phyloP scores from a whole-genome alignment of 495 filamentous ascomycete genomes.

The Sporormia fimetaria region DNA sequence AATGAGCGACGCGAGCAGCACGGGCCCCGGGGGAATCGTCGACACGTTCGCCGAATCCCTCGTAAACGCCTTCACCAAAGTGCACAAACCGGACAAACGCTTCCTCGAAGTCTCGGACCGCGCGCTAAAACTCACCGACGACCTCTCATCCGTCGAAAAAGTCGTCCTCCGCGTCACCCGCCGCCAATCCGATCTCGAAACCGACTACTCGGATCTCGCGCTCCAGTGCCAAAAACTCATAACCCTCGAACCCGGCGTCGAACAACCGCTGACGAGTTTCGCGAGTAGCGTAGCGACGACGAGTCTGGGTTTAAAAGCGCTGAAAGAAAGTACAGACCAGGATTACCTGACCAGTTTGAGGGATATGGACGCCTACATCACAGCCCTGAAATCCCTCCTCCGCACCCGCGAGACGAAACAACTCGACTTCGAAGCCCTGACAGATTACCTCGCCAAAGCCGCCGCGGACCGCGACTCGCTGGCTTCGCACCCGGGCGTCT shows the following conservation, averaged over 20 bases:
- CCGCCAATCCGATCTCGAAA: slow-evolving; percentile 77
- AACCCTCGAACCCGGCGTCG: slow-evolving; percentile 77
- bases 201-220: slow-evolving; percentile 78
- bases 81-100: slow-evolving; percentile 86
- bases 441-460: slow-evolving; percentile 86
- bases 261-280: slow-evolving; percentile 68
- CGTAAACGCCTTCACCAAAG: slow-evolving; percentile 92
- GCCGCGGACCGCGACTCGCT: slow-evolving; percentile 80
- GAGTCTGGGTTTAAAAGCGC: slow-evolving; percentile 53
- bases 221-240: slow-evolving; percentile 90
- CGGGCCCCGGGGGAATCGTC: slow-evolving; percentile 55
- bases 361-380: slow-evolving; percentile 88
- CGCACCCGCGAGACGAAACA: slow-evolving; percentile 96
- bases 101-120: slow-evolving; percentile 92
- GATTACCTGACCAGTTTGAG: slow-evolving; percentile 83
- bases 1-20: slow-evolving; percentile 41
- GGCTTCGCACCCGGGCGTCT: slow-evolving; percentile 47
- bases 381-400: slow-evolving; percentile 70
- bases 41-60: slow-evolving; percentile 93
- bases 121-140: slow-evolving; percentile 89
- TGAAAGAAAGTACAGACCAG: slow-evolving; percentile 90
- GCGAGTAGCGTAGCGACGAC: slow-evolving; percentile 78
- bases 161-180: slow-evolving; percentile 81
- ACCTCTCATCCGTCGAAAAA: slow-evolving; percentile 85
- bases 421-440: slow-evolving; percentile 90